phyloP scores from a whole-genome alignment of 169 alveolate genomes.

The Plasmodium billcollinsi region DNA sequence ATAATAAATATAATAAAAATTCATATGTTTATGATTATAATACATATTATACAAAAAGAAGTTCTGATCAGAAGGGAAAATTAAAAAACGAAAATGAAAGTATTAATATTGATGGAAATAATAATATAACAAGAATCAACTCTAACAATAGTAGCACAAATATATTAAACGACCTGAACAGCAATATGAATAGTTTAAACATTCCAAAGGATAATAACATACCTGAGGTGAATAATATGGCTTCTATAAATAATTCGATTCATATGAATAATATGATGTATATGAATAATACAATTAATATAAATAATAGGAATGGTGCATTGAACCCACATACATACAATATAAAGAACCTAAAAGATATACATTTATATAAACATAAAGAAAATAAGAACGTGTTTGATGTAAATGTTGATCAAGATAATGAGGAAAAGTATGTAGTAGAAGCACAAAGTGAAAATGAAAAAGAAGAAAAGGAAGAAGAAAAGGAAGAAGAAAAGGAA shows the following conservation, averaged over 20 bases:
- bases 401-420: neutral
- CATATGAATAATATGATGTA: neutral
- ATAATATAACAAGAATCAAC: neutral
- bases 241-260: no score
- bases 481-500: conserved; percentile 3
- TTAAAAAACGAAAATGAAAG: neutral
- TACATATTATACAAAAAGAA: conserved; percentile 21
- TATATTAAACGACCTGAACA: neutral
- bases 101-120: neutral
- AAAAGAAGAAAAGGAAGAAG: conserved; percentile 8
- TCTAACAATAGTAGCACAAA: neutral
- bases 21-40: conserved; percentile 39
- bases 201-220: neutral
- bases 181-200: neutral
- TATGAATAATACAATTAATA: neutral
- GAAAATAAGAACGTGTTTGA: neutral
- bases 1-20: conserved; percentile 23
- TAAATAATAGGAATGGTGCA: neutral
- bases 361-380: neutral
- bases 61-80: conserved; percentile 14
- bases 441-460: neutral
- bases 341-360: neutral
- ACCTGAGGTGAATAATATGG: neutral
- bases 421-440: neutral
- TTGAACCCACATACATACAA: neutral